Percentiles rank a stretch among this genome's conserved stretches.
These are phyloP conservation scores for Hanseniaspora lindneri DNA, from an alignment of 805 yeast species.

Conservation along the genomic window DNA sequence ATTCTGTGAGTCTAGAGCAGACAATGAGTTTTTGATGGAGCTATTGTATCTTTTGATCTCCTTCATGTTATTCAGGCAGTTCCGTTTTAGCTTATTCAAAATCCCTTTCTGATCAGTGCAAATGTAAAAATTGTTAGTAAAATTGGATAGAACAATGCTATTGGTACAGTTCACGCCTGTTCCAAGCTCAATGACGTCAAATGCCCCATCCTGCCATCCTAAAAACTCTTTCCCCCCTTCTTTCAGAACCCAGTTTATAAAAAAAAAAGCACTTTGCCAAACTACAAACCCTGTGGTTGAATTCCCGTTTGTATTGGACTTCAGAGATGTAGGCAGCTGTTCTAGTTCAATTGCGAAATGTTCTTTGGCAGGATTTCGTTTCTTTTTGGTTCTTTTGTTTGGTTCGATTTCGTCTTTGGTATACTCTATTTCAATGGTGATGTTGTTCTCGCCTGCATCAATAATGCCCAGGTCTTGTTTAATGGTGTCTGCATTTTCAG, in stretches of 20 bases:
- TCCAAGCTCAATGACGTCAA: constrained; percentile 25
- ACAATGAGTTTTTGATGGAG: constrained; percentile 17
- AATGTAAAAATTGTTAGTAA: constrained; percentile 22
- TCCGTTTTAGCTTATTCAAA: constrained; percentile 22
- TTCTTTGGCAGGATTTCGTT: constrained; percentile 10
- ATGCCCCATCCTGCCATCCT: not conserved
- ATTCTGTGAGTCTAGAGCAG: not conserved
- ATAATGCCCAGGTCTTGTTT: constrained; percentile 29
- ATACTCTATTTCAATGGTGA: constrained; percentile 25
- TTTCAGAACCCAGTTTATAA: constrained; percentile 28
- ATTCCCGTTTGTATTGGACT: constrained; percentile 26
- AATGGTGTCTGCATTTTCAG: constrained; percentile 19
- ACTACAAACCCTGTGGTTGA: constrained; percentile 31
- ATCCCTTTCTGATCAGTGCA: constrained; percentile 29
- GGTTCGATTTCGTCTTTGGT: not conserved
- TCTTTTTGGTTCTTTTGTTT: not conserved
- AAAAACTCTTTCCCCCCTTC: constrained; percentile 20
- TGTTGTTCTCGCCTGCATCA: constrained; percentile 13
- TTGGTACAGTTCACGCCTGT: constrained; percentile 27
- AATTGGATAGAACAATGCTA: constrained; percentile 24
- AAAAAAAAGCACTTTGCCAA: constrained; percentile 29
- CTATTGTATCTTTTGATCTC: constrained; percentile 22
- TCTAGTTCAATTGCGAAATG: constrained; percentile 22
- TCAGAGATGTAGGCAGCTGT: constrained; percentile 25
- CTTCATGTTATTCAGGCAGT: constrained; percentile 22